phyloP scores from a whole-genome alignment of 169 alveolate species.

The Perkinsus chesapeaki region DNA sequence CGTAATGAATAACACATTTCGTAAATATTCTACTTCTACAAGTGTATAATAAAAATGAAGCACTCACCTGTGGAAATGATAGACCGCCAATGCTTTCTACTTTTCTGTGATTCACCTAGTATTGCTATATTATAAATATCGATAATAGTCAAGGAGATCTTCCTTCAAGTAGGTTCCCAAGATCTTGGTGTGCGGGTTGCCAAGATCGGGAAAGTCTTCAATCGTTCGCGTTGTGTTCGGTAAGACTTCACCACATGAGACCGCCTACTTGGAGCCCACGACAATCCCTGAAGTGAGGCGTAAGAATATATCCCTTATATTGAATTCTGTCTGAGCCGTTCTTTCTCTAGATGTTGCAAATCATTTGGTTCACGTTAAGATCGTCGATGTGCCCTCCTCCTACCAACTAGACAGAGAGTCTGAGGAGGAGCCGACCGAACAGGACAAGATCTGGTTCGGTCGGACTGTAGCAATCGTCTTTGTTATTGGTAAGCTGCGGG shows the following conservation, averaged over 20 bases:
- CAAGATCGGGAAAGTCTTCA: constrained; percentile 49
- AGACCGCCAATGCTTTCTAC: too few species aligned
- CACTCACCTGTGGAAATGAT: too few species aligned
- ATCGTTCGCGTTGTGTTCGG: constrained; percentile 47
- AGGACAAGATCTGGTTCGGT: background rate
- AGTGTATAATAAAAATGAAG: too few species aligned
- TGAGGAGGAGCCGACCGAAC: background rate
- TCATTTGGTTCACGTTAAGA: background rate
- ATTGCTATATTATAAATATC: too few species aligned
- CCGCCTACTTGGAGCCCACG: constrained; percentile 38
- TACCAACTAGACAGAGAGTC: background rate
- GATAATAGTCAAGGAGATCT: too few species aligned
- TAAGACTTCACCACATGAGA: constrained; percentile 52
- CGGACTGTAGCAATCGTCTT: background rate
- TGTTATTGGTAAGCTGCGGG: background rate
- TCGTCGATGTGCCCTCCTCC: background rate
- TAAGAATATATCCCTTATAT: background rate
- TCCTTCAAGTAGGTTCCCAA: constrained; percentile 35
- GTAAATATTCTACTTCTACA: too few species aligned
- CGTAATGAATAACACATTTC: too few species aligned
- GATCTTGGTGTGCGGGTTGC: constrained; percentile 38
- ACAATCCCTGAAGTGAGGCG: background rate
- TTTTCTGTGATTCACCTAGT: too few species aligned
- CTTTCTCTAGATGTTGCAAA: background rate
- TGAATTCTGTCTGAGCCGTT: too few species aligned